Evolutionary conservation across 2,329 filamentous ascomycete genomes (phyloP).

Genomic region (Cercospora brassicicola): DNA sequence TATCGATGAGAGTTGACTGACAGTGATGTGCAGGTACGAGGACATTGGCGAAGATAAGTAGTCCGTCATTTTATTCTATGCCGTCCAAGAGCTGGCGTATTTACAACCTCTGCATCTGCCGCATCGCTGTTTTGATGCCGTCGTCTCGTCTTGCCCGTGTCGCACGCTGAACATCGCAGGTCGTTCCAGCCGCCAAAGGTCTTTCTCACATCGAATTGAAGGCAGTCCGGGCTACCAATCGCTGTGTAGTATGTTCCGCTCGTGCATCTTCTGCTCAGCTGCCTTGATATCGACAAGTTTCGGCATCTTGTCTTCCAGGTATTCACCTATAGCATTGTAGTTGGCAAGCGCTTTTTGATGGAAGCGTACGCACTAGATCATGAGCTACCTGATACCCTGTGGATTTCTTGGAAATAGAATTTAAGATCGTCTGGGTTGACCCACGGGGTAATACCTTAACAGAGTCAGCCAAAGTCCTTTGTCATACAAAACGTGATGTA

Average conservation of each 20-base stretch:
- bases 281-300: constrained; percentile 25
- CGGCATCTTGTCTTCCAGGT: constrained; percentile 30
- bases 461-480: constrained; percentile 21
- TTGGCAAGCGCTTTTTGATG: constrained; percentile 22
- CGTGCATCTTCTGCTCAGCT: constrained; percentile 40
- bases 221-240: constrained; percentile 34
- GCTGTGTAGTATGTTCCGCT: constrained; percentile 38
- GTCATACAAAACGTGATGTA: constrained; percentile 14
- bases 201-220: not conserved
- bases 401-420: constrained; percentile 92
- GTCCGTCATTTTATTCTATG: constrained; percentile 5
- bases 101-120: not conserved
- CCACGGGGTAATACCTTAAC: constrained; percentile 81
- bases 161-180: not conserved
- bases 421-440: constrained; percentile 91
- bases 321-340: constrained; percentile 37
- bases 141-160: not conserved
- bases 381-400: constrained; percentile 50
- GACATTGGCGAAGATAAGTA: constrained; percentile 41
- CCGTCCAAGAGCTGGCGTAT: constrained; percentile 1
- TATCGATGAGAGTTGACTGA: constrained; percentile 21
- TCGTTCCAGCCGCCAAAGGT: not conserved
- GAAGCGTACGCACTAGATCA: constrained; percentile 32
- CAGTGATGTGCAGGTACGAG: constrained; percentile 38
- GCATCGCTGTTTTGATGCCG: not conserved